Evolutionary conservation across 768 basidiomycete genomes (phyloP), one percentile per base, ranked within the genome.

Genomic region (Neoboletus magnificus): DNA sequence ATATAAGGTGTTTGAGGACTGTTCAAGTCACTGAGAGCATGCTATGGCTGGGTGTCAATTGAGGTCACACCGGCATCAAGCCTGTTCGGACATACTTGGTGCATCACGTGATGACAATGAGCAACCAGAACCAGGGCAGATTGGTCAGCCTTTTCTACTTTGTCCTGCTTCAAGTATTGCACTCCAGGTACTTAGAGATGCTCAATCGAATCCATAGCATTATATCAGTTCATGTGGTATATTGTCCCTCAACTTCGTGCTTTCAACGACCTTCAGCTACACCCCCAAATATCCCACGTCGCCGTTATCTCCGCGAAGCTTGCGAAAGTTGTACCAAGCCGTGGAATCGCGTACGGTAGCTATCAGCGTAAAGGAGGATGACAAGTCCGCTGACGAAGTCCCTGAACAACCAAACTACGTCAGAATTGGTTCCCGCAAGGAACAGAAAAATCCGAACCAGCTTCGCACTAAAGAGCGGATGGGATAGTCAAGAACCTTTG

Each of bases 401-500:
- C 80, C 80, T 82, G 54, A 25, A 53, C 51, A n/a, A 42, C 13
- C 29, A 7, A 46, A 10, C 22, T 25, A 40, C 25, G 49, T 64
- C 42, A 56, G 33, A 29, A 33, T 37, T 15, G 9, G 18, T 45
- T 22, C 30, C 25, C 50, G 15, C 27, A 23, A 50, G 5, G 12
- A 40, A 56, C 30, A 22, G 4, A 25, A 44, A n/a, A 33, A 25
- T 46, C 73, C 87, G 33, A 63, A 92, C 91, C 91, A 92, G 74
- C 89, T 90, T 64, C 79, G 76, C 36, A 73, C 74, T 46, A 91
- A 66, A 39, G 89, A 92, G 22, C 83, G 83, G 49, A 94, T 74
- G 25, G 93, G 93, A 70, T 94, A 95, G 66, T 94, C 92, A 30
- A 99, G 75, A 1, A 86, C 85, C 43, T 80, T 79, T 0, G 97